Conservation (phyloP, 108 stramenopile genomes). For the Epithemia pelagica region DNA sequence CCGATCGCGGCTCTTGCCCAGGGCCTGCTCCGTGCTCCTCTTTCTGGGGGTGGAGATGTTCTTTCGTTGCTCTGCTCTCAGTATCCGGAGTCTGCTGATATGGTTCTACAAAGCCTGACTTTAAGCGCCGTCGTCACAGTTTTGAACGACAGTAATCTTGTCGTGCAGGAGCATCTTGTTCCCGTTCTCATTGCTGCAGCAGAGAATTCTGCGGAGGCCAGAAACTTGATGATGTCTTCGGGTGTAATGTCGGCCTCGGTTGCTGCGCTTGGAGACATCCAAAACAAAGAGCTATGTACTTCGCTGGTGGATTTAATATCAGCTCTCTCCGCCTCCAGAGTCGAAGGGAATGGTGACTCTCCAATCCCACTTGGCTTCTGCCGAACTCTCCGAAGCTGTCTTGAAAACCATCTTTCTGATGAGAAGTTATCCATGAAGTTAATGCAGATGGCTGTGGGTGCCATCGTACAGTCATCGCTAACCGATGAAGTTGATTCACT, state of each 20-base stretch:
- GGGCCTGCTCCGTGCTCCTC: background rate
- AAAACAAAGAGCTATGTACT: background rate
- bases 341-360: background rate
- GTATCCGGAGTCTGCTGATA: background rate
- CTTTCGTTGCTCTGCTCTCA: background rate
- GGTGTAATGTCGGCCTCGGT: background rate
- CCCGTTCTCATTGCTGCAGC: background rate
- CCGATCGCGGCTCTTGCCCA: background rate
- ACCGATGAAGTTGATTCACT: background rate
- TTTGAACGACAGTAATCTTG: background rate
- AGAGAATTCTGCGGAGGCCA: background rate
- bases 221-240: background rate
- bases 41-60: background rate
- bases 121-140: background rate
- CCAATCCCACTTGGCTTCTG: background rate
- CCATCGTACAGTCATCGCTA: constrained; percentile 2
- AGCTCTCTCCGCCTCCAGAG: background rate
- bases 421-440: constrained; percentile 3
- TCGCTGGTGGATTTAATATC: background rate
- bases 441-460: constrained; percentile 1
- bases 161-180: background rate
- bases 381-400: constrained; percentile 7
- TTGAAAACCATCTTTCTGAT: background rate
- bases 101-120: background rate
- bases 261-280: constrained; percentile 5